Base-by-base conservation (phyloP, 306 rosid species). In the Purshia tridentata region DNA sequence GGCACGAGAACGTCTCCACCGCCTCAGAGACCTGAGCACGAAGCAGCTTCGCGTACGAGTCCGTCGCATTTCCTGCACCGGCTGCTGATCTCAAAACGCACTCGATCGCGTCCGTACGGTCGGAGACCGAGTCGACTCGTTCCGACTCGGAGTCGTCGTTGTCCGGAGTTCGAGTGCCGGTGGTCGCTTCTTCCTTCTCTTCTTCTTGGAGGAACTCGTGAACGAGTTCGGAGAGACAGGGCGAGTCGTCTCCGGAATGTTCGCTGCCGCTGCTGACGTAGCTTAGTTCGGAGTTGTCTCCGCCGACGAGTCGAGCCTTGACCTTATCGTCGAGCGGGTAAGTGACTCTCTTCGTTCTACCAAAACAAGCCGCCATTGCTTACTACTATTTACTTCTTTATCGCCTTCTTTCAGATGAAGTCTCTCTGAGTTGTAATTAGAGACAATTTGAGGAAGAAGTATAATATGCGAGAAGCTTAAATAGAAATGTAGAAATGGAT, bases 221-320 rank as follows among this genome's bases (percentile, higher is more conserved):
- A 12, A 93, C 91, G 65, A 93, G 97, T 69, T 81, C 92, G 29
- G 92, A 88, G 37, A 93, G 87, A 15, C 82, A 86, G 1, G 83
- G 97, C 0, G 88, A 89, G 19, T 81, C 83, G 1, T 5, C 63
- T 49, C 78, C 81, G 60, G 96, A 93, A 77, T 93, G 91, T 5
- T 93, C 91, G 74, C 97, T 93, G 0, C 91, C 98, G 77, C 96
- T 91, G 85, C 96, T 89, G 7, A 15, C 72, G 39, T 72, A 82
- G 19, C 88, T 82, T 2, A 80, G 72, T 2, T 44, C 81, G 53
- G 72, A 76, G 76, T 61, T 22, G 50, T 81, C 72, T 11, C 72
- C 71, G 46, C 88, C 90, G 16, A 84, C 78, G 37, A 93, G 88
- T 1, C 87, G 90, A 4, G 89, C 96, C 74, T 64, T 88, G 18